Percentiles rank a stretch among this genome's conserved stretches.
Evolutionary conservation across 306 rosid genomes (phyloP).

Genomic region (Prunus salicina): DNA sequence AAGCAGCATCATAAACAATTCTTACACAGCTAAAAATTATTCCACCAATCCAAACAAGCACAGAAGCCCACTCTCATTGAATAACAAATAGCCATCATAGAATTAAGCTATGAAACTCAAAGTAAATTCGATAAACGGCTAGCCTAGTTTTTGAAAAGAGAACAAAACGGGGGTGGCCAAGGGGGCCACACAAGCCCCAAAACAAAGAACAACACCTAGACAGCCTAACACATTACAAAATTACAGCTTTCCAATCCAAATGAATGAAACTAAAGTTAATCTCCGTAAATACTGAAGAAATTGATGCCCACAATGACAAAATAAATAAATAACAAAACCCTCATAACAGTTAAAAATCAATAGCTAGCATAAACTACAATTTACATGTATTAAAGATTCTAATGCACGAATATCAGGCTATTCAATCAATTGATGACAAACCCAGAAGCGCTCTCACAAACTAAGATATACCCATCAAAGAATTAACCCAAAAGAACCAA

Average conservation of each 20-base stretch:
- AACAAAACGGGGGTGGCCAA: no score
- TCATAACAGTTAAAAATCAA: neutral
- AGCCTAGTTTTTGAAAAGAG: neutral
- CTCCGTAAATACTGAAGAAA: no score
- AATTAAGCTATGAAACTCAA: neutral
- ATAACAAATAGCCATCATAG: neutral
- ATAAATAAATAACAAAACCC: neutral
- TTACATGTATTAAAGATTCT: neutral
- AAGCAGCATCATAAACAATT: neutral
- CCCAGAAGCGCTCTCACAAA: neutral
- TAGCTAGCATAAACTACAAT: neutral
- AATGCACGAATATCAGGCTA: neutral
- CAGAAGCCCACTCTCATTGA: neutral
- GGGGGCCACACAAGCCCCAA: no score
- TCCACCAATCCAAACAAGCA: neutral
- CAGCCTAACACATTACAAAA: no score
- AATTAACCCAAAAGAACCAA: neutral
- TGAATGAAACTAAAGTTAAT: no score
- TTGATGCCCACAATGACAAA: no score
- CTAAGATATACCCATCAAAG: neutral
- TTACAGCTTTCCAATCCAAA: no score
- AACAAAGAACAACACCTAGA: no score
- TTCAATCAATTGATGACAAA: neutral
- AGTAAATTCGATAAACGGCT: neutral
- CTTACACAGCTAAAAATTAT: neutral